Base-by-base conservation (phyloP, 352 stramenopile species). In the Halophytophthora polymorphica region DNA sequence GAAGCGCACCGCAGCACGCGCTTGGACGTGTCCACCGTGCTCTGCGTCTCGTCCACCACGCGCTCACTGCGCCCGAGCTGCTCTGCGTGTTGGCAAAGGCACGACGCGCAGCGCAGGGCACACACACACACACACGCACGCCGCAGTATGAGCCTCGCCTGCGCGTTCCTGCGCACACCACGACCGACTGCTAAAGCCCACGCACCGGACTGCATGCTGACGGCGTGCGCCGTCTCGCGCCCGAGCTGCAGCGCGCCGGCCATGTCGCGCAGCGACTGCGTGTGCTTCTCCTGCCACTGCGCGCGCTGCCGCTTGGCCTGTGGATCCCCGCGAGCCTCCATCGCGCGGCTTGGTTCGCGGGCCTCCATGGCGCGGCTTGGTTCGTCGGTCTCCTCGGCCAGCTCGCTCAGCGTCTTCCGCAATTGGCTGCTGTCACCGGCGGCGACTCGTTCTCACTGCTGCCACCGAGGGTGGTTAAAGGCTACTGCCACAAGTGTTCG, bases 171-270 rank as follows among this genome's bases (percentile, higher is more conserved):
- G 25, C 25, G 25, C n/a, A n/a, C 10, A 38, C 39, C 14, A 31
- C 25, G 38, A 41, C 14, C 28, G 23, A 12, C 41, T 17, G 21
- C 5, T 23, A 7, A 44, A 31, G 44, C 2, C 2, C 8, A 61
- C 56, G 22, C 17, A 80, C 70, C 70, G 1, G 71, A 76, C 57
- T 89, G 78, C 69, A 83, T 77, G 57, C 73, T 83, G 12, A 89
- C 48, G 15, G 63, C 61, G n/a, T 84, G 71, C n/a, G 78, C 71
- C 3, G 78, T 87, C 31, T 69, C 64, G 22, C 73, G 53, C 15
- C 71, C 78, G n/a, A 79, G 34, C 7, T 70, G 40, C 17, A 89
- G 53, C 40, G 78, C 78, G 29, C 81, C 75, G 10, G 71, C 75
- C n/a, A 80, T 54, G 4, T 67, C 56, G 6, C 65, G 64, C 45